Evolutionary conservation across 2,329 filamentous ascomycete genomes (phyloP).

Genomic region (Botrytis paeoniae): DNA sequence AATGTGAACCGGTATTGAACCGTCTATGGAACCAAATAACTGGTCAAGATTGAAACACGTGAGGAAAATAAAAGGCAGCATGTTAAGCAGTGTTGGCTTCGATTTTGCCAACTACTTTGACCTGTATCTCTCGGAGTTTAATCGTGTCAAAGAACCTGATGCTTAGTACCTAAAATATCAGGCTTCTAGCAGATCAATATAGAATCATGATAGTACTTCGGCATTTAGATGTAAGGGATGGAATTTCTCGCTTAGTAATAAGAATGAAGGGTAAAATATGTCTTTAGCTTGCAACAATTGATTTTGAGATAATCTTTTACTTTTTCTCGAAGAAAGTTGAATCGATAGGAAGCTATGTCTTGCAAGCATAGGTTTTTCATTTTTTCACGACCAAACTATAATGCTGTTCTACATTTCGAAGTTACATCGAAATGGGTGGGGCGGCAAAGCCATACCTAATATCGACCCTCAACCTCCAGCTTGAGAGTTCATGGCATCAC

Average conservation of each 20-base stretch:
- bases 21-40: neutral
- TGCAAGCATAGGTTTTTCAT: fast-evolving
- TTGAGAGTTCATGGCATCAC: neutral
- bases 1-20: neutral
- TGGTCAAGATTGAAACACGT: conserved; percentile 4
- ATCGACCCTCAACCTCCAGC: neutral
- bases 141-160: neutral
- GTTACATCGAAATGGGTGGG: neutral
- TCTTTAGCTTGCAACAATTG: neutral
- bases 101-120: neutral
- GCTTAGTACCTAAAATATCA: neutral
- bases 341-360: too few species aligned
- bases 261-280: neutral
- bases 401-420: neutral
- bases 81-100: neutral
- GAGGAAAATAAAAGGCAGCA: neutral
- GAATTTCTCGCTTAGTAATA: neutral
- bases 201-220: neutral
- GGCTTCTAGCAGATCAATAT: too few species aligned
- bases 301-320: too few species aligned
- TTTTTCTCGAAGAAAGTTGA: too few species aligned
- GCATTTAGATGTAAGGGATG: neutral
- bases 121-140: neutral
- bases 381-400: fast-evolving
- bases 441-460: neutral